Conservation (phyloP, 176 grass and related monocot genomes). For the Eragrostis curvula region DNA sequence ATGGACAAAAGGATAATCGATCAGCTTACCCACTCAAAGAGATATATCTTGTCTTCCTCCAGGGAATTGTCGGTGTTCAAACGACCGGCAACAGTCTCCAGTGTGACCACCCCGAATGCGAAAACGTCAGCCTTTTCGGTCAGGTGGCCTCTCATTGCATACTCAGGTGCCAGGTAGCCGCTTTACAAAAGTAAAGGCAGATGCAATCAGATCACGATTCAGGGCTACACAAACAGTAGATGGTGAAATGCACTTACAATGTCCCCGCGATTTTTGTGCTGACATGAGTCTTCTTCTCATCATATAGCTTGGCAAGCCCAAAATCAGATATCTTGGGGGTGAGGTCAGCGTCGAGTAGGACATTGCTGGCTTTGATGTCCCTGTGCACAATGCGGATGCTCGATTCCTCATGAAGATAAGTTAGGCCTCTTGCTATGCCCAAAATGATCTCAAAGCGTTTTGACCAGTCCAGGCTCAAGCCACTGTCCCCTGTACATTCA, state of each 20-base stretch:
- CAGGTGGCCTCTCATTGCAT: slow-evolving; percentile 72
- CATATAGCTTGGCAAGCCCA: slow-evolving; percentile 69
- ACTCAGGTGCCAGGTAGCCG: slow-evolving; percentile 73
- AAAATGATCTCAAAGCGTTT: slow-evolving; percentile 64
- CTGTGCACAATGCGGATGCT: slow-evolving; percentile 65
- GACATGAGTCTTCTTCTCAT: slow-evolving; percentile 61
- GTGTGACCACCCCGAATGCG: slow-evolving; percentile 55
- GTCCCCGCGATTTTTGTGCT: slow-evolving; percentile 61
- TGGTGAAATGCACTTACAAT: slow-evolving; percentile 49
- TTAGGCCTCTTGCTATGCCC: slow-evolving; percentile 58
- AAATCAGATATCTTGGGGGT: slow-evolving; percentile 75
- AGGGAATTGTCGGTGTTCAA: slow-evolving; percentile 44
- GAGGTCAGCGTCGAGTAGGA: slow-evolving; percentile 57
- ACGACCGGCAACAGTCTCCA: slow-evolving; percentile 60
- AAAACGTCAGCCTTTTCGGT: slow-evolving; percentile 72
- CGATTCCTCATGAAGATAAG: slow-evolving; percentile 75
- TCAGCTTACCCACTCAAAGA: slow-evolving; percentile 63
- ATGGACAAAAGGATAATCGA: neutral
- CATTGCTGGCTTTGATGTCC: slow-evolving; percentile 77
- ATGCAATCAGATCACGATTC: neutral
- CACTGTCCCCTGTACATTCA: slow-evolving; percentile 33
- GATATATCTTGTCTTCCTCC: slow-evolving; percentile 44
- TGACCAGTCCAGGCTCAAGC: slow-evolving; percentile 57
- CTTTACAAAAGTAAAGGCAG: slow-evolving; percentile 13
- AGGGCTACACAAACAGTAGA: neutral